These are phyloP conservation scores for Plasmodium coatneyi DNA, from an alignment of 169 alveolate genomes.

Conservation along the genomic window DNA sequence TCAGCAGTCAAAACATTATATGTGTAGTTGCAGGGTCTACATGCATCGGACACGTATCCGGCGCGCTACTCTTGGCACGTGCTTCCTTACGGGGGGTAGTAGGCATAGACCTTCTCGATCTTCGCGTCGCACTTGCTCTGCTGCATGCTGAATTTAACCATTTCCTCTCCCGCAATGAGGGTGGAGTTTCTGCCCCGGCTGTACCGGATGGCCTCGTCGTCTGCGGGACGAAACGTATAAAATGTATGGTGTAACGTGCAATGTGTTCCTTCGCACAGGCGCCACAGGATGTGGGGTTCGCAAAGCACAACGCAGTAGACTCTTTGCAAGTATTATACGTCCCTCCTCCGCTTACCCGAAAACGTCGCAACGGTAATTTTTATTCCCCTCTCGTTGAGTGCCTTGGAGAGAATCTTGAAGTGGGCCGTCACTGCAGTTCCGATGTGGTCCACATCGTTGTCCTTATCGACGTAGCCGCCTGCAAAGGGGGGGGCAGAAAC, in stretches of 20 bases:
- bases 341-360: slow-evolving; percentile 15
- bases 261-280: not conserved
- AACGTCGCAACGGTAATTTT: slow-evolving; percentile 68
- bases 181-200: not conserved
- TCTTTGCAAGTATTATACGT: not conserved
- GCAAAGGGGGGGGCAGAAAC: not conserved
- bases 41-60: not conserved
- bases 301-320: not conserved
- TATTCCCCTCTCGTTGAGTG: not conserved
- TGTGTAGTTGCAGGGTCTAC: too few relatives aligned
- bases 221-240: not conserved
- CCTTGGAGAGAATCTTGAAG: slow-evolving; percentile 49
- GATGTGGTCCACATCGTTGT: slow-evolving; percentile 24
- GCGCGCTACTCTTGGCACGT: not conserved
- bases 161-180: slow-evolving; percentile 37
- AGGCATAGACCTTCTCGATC: slow-evolving; percentile 56
- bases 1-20: too few relatives aligned
- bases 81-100: slow-evolving; percentile 52
- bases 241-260: not conserved
- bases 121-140: slow-evolving; percentile 51
- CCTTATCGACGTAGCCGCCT: slow-evolving; percentile 58
- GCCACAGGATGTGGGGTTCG: not conserved
- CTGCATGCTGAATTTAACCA: slow-evolving; percentile 22
- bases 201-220: slow-evolving; percentile 40
- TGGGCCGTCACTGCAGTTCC: slow-evolving; percentile 33